Conservation (phyloP, 2,329 filamentous ascomycete genomes). For the Exophiala phaeomuriformis region DNA sequence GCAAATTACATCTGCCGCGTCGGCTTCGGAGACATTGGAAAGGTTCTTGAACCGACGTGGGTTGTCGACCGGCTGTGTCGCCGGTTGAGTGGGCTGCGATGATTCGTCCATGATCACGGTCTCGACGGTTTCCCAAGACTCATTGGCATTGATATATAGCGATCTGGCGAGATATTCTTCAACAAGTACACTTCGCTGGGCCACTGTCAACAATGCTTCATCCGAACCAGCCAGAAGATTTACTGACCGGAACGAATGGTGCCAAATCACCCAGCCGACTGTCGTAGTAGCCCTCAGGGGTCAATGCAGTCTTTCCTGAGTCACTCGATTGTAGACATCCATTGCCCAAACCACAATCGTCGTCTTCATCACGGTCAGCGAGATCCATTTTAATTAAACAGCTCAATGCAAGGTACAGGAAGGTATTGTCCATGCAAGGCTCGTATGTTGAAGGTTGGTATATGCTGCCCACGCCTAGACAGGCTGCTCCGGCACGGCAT, state of each 20-base stretch:
- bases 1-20: constrained; percentile 82
- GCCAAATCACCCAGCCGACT: constrained; percentile 5
- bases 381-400: constrained; percentile 5
- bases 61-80: constrained; percentile 74
- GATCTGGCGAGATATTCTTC: not conserved
- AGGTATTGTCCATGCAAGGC: not conserved
- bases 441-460: not conserved
- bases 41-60: constrained; percentile 70
- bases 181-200: not conserved
- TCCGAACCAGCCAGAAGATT: not conserved
- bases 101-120: constrained; percentile 28
- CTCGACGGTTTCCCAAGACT: constrained; percentile 1
- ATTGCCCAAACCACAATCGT: not conserved
- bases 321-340: not conserved
- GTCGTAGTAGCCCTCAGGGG: constrained; percentile 11
- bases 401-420: not conserved
- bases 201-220: not conserved
- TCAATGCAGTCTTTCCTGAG: constrained; percentile 2
- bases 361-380: constrained; percentile 7
- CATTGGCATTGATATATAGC: not conserved
- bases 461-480: not conserved
- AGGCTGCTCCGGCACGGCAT: constrained; percentile 6
- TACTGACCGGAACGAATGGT: constrained; percentile 7
- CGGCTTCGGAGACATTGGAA: constrained; percentile 72
- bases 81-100: constrained; percentile 48